Base-by-base conservation (phyloP, 345 rosid species). In the Ricinus communis region DNA sequence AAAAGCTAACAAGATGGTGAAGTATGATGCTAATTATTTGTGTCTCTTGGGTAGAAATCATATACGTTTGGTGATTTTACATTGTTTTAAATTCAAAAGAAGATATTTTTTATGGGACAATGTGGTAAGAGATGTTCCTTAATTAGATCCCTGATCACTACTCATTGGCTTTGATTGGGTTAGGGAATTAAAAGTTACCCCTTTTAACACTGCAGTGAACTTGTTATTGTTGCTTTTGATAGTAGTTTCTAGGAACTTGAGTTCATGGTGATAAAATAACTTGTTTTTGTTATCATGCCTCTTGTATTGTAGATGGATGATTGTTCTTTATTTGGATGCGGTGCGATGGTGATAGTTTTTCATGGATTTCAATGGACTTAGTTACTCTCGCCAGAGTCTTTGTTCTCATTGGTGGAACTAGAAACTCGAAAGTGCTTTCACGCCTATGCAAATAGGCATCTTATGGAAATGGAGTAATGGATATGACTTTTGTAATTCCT, bases 241-340 rank as follows among this genome's bases (percentile, higher is more conserved):
- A 38, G 8, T 65, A 56, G 47, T 19, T 18, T n/a, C 41, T 33
- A 54, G 27, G 65, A 57, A 66, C 25, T 47, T 49, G 12, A 14
- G 22, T 62, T 16, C 30, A 61, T 50, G 54, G 36, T 65, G 22
- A 59, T 14, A 31, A 58, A 12, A 55, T 49, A 63, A 58, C 74
- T 40, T 22, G 18, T 63, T 56, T 75, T 65, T 71, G 56, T 40
- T 68, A 38, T 62, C 27, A 36, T 74, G 57, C 67, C 65, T 82
- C 64, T 62, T 66, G 62, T 76, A 62, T 79, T 84, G 86, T 86
- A 87, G 90, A 87, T 82, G 91, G 88, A 86, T 88, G 84, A 90
- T 74, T 76, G 76, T 74, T 69, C 56, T 41, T 61, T 74, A 61
- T 70, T 68, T 71, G 62, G 75, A 67, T 79, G 77, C 49, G 56